Base-by-base conservation (phyloP, 805 yeast genomes). In the Hanseniaspora thailandica region DNA sequence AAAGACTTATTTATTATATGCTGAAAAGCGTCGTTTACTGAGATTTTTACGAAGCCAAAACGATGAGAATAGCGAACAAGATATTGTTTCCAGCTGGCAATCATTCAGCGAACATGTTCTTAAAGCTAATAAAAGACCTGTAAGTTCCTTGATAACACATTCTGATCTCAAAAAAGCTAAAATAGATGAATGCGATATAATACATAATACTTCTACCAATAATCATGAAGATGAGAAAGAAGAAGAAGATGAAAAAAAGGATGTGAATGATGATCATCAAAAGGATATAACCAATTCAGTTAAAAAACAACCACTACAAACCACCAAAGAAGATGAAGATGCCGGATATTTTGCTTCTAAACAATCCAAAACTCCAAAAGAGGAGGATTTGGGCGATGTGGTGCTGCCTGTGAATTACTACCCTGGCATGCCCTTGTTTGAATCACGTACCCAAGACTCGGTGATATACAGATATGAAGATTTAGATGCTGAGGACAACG, bases 401-500 rank as follows among this genome's bases (percentile, higher is more conserved):
- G 44, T 50, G 22, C 54, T 50, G 47, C 54, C 54, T 17, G 40
- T 34, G 5, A 41, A 50, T 25, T 40, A 40, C 15, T 33, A 50
- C 26, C 33, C 46, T 2, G 39, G 45, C 2, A 47, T 47, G 52
- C 12, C 26, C 1, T 22, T 44, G 8, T 15, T 19, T 20, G 22
- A 41, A 12, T 39, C 34, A 6, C 30, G 7, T n/a, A 35, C 46
- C 2, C 20, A 38, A 59, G 52, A 47, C 28, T 7, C 9, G 20
- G 47, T 41, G 6, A 71, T 67, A 43, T 70, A 68, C 48, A 69
- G 68, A 46, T 72, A 88, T 86, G 88, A 83, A 62, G 90, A 84
- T 66, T 69, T 84, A 52, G 94, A 84, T 64, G 84, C 80, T 45
- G 90, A 83, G 62, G 94, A 84, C 65, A 66, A 71, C 45, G 85